These are phyloP conservation scores for Irineochytrium annulatum DNA, from an alignment of 192 early-diverging fungal species.

Conservation along the genomic window DNA sequence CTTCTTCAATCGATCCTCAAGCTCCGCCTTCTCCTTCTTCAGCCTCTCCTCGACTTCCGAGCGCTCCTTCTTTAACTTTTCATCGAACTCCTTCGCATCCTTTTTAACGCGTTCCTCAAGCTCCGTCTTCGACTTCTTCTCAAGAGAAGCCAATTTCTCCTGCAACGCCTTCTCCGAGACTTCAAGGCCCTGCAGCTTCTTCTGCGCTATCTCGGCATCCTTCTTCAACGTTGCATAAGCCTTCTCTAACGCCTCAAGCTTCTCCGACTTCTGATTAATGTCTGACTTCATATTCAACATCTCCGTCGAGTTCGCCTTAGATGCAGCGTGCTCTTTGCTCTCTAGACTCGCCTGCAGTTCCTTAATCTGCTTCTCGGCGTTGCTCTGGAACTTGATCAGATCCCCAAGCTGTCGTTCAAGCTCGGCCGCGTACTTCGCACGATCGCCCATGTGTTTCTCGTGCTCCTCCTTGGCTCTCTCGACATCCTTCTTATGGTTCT, in stretches of 20 bases:
- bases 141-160: background rate
- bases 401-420: slow-evolving; percentile 43
- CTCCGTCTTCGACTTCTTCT: slow-evolving; percentile 13
- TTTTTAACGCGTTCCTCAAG: slow-evolving; percentile 23
- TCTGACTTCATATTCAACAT: no score
- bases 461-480: slow-evolving; percentile 45
- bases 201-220: background rate
- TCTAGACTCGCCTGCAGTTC: no score
- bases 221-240: no score
- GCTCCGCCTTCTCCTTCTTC: slow-evolving; percentile 32
- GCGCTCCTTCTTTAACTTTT: slow-evolving; percentile 33
- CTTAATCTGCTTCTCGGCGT: slow-evolving; percentile 66
- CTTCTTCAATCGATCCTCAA: slow-evolving; percentile 42
- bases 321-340: no score
- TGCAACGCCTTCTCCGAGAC: slow-evolving; percentile 2
- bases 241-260: no score
- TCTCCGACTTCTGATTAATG: no score
- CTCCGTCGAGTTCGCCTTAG: no score
- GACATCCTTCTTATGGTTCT: slow-evolving; percentile 42
- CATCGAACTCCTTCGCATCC: slow-evolving; percentile 27
- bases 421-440: slow-evolving; percentile 29
- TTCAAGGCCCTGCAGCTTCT: slow-evolving; percentile 3
- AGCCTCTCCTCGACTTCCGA: slow-evolving; percentile 22
- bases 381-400: slow-evolving; percentile 59
- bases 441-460: slow-evolving; percentile 39